Conservation (phyloP, 371 early-diverging fungal genomes). For the Mucor sp. region DNA sequence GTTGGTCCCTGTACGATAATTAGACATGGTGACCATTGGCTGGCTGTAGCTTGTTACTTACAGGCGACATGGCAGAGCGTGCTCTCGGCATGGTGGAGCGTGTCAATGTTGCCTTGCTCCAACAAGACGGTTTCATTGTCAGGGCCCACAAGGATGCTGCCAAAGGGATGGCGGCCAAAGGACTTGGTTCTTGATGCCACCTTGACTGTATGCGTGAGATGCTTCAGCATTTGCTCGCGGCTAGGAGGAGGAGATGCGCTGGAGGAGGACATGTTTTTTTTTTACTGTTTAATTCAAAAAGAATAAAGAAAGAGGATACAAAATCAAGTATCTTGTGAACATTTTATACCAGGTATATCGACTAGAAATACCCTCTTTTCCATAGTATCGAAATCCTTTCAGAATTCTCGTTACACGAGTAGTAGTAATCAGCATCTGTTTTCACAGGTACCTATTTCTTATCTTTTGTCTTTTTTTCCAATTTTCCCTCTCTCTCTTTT, state of each 20-base stretch:
- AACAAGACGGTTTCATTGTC: constrained; percentile 24
- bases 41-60: constrained; percentile 8
- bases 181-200: constrained; percentile 25
- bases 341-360: neutral
- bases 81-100: constrained; percentile 34
- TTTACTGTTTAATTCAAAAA: neutral
- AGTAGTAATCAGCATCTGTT: neutral
- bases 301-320: neutral
- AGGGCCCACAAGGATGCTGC: constrained; percentile 28
- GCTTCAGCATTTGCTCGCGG: constrained; percentile 18
- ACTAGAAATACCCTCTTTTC: neutral
- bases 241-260: neutral
- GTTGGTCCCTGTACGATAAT: constrained; percentile 20
- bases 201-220: constrained; percentile 20
- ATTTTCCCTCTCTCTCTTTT: neutral
- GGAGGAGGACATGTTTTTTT: constrained; percentile 2
- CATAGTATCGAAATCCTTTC: neutral
- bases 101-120: constrained; percentile 33
- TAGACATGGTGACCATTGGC: neutral
- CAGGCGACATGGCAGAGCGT: constrained; percentile 30
- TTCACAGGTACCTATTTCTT: neutral
- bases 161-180: constrained; percentile 35
- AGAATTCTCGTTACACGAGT: neutral
- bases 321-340: neutral
- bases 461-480: neutral